phyloP scores from a whole-genome alignment of 2,329 filamentous ascomycete genomes.

The Colletotrichum liaoningense region DNA sequence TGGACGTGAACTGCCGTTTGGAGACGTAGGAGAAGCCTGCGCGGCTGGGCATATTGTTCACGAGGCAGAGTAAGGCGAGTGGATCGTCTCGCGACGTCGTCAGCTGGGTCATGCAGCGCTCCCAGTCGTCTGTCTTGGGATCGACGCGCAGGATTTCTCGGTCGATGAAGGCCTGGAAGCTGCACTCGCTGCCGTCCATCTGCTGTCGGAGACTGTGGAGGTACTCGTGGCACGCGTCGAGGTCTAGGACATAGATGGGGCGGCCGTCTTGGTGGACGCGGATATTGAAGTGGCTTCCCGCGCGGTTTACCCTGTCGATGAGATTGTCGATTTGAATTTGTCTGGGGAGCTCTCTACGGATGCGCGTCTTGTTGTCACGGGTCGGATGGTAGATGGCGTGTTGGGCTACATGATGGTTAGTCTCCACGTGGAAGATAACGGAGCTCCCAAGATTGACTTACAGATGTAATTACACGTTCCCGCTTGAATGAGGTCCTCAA shows the following conservation, averaged over 20 bases:
- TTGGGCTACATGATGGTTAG: constrained; percentile 46
- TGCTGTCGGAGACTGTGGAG: constrained; percentile 49
- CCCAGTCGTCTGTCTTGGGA: constrained; percentile 41
- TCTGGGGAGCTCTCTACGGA: constrained; percentile 52
- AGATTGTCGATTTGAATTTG: constrained; percentile 51
- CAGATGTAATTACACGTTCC: constrained; percentile 58
- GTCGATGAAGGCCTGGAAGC: constrained; percentile 55
- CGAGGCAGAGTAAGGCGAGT: constrained; percentile 52
- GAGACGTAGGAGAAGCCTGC: constrained; percentile 54
- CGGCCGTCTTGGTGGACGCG: constrained; percentile 53
- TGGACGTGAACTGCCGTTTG: not conserved
- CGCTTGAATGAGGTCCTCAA: constrained; percentile 54
- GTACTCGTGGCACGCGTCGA: constrained; percentile 53
- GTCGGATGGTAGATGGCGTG: constrained; percentile 54
- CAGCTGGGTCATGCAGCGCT: constrained; percentile 52
- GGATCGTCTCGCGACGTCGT: constrained; percentile 50
- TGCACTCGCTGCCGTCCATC: constrained; percentile 50
- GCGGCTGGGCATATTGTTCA: constrained; percentile 59
- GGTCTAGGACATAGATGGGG: constrained; percentile 53
- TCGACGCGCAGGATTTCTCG: constrained; percentile 47
- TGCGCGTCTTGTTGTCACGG: constrained; percentile 45
- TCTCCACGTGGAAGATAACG: too few relatives aligned
- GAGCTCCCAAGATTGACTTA: constrained; percentile 36
- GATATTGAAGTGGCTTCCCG: constrained; percentile 54
- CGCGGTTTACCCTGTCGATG: constrained; percentile 48